Evolutionary conservation across 306 rosid genomes (phyloP), one percentile per base, ranked within the genome.

Genomic region (Corylus avellana): DNA sequence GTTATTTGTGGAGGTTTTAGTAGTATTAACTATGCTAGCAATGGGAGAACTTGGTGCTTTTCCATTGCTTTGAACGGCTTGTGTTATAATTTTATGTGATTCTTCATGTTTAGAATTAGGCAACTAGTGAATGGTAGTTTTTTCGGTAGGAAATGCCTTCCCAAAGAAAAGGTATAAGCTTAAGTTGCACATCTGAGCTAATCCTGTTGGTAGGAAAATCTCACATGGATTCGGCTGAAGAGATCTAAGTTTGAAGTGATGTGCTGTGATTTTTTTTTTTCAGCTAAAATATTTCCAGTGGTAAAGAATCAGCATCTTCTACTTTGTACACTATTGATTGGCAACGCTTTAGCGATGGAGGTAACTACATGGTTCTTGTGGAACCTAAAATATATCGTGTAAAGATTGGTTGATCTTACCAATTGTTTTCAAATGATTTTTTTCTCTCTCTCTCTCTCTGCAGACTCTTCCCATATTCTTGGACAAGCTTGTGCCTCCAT

Each of bases 221-320:
- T 66, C 50, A 39, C 72, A 66, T 39, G 50, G 72, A 39, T 8
- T 66, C 25, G 47, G 12, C 27, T 66, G 72, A 37, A 66, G 72
- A 42, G 22, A 35, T 22, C 72, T 3, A 66, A 16, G 72, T 66
- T 66, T 29, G 27, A 17, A 37, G 27, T 42, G 50, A 18, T 9
- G 27, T 73, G 13, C 48, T 78, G 5, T 44, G 39, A 13, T 74
- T 75, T 75, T 18, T 81, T 27, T 77, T 74, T 82, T 42, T 64
- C 94, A 94, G 99, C 94, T n/a, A 95, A 95, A 77, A 95, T 95
- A 6, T 95, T 82, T 69, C 99, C 99, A 2, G 99, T 95, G 68
- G 99, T 95, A 69, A 95, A 95, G 85, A 95, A 95, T 58, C 99
- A 95, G 88, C 99, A 95, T 85, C 98, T 93, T 77, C 79, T 93